Base-by-base conservation (phyloP, 2,329 filamentous ascomycete species). In the Xylaria sp. region DNA sequence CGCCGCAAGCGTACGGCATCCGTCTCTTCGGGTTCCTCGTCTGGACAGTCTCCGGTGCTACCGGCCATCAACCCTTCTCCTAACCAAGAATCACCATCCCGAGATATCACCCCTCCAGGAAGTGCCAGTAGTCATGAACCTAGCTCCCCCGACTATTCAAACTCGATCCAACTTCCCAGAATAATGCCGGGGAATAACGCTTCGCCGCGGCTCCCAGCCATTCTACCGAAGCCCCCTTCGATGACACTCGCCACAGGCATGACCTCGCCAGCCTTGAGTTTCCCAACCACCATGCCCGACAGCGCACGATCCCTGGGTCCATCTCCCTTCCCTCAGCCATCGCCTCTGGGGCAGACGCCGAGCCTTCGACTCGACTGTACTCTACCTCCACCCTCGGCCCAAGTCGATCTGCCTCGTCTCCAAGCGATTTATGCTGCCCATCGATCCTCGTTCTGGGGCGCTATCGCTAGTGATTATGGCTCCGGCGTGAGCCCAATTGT, bases 1-100 rank as follows among this genome's bases (percentile, higher is more conserved):
- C 90, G 92, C 75, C 91, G 92, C 79, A 93, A 93, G 85, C 89
- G 92, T 68, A 91, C 89, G 68, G 87, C 88, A 31, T 94, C 92
- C 18, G 86, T 91, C 69, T 91, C 90, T 2, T 91, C 90, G 1
- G 86, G 86, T 46, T 89, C 88, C n/a, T 89, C 88, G 70, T 82
- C 81, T 18, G 83, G 83, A 56, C 83, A 85, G 77, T 87, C 88
- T 18, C 85, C 88, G 8, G 78, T 85, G 72, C 79, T 86, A 75
- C 78, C 82, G 15, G 78, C 83, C 41, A 81, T 83, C 59, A 79
- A 84, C 49, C 83, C 84, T 20, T 88, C 86, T 58, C 85, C 86
- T 51, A 83, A 85, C 73, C 82, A 81, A 61, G 85, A 88, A 75
- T 81, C 81, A 59, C 78, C 81, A 52, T 83, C 84, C 51, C 83